A percentile compares a stretch with the other conserved stretches of the same genome.
phyloP scores from a whole-genome alignment of 1,139 yeast genomes.

The Zygosaccharomyces pseudobailii region DNA sequence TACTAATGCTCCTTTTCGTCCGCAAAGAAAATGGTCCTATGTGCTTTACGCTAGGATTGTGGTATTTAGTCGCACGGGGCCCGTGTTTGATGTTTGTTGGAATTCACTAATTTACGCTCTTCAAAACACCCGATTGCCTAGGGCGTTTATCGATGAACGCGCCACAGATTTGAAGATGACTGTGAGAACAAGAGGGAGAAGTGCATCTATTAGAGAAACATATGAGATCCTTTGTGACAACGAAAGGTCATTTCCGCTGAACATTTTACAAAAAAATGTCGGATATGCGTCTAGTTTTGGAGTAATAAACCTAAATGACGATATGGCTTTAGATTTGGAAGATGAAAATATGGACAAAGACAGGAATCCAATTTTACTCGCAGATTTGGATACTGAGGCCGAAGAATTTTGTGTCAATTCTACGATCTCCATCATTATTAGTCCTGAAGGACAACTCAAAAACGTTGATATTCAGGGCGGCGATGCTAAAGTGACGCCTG shows the following conservation, averaged over 20 bases:
- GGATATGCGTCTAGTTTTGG: constrained; percentile 66
- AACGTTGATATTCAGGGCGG: constrained; percentile 42
- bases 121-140: constrained; percentile 56
- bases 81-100: constrained; percentile 75
- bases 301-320: constrained; percentile 43
- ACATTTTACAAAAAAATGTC: constrained; percentile 37
- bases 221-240: constrained; percentile 45
- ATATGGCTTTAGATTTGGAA: constrained; percentile 34
- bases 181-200: constrained; percentile 48
- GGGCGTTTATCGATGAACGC: constrained; percentile 57
- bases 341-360: constrained; percentile 32
- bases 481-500: constrained; percentile 44
- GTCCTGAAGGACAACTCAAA: constrained; percentile 33
- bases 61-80: constrained; percentile 78
- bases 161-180: constrained; percentile 49
- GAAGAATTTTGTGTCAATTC: constrained; percentile 49
- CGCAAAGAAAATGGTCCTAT: constrained; percentile 49
- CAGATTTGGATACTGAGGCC: constrained; percentile 76
- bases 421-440: constrained; percentile 32
- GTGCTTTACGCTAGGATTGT: constrained; percentile 71
- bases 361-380: constrained; percentile 42
- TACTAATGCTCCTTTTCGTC: constrained; percentile 15
- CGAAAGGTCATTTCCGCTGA: constrained; percentile 32
- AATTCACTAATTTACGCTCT: constrained; percentile 64
- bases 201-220: constrained; percentile 43